A percentile compares a stretch with the other conserved stretches of the same genome.
phyloP scores from a whole-genome alignment of 176 grass and related monocot species.

The Aegilops longissima region DNA sequence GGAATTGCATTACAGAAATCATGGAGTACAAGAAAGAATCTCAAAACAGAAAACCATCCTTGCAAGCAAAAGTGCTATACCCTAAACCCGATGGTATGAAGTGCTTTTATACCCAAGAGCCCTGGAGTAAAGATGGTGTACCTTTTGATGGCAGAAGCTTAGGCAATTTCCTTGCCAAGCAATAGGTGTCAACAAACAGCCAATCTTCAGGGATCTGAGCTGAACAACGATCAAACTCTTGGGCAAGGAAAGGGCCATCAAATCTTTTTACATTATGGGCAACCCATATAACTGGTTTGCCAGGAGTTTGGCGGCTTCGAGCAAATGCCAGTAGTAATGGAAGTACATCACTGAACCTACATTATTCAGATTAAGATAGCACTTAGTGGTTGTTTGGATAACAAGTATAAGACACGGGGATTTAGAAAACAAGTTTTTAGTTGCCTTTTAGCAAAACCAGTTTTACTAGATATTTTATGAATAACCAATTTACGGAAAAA shows the following conservation, averaged over 20 bases:
- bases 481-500: too few species aligned
- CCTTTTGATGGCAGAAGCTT: conserved; percentile 49
- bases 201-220: conserved; percentile 62
- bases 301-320: conserved; percentile 53
- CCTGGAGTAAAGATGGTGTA: conserved; percentile 22
- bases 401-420: too few species aligned
- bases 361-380: conserved; percentile 29
- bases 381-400: not conserved
- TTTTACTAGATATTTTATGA: too few species aligned
- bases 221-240: conserved; percentile 63
- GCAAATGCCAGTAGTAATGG: conserved; percentile 67
- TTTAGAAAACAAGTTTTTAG: too few species aligned
- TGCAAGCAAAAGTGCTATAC: not conserved
- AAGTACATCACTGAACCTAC: conserved; percentile 69
- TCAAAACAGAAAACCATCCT: conserved; percentile 6
- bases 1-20: not conserved
- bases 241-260: conserved; percentile 63
- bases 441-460: too few species aligned
- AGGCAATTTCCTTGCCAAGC: conserved; percentile 49
- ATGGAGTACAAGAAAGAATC: not conserved
- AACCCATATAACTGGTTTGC: conserved; percentile 74
- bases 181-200: conserved; percentile 59
- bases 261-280: conserved; percentile 67
- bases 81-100: not conserved
- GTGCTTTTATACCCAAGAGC: not conserved